Evolutionary conservation across 805 yeast species (phyloP).

Genomic region (Tetrapisispora iriomotensis): DNA sequence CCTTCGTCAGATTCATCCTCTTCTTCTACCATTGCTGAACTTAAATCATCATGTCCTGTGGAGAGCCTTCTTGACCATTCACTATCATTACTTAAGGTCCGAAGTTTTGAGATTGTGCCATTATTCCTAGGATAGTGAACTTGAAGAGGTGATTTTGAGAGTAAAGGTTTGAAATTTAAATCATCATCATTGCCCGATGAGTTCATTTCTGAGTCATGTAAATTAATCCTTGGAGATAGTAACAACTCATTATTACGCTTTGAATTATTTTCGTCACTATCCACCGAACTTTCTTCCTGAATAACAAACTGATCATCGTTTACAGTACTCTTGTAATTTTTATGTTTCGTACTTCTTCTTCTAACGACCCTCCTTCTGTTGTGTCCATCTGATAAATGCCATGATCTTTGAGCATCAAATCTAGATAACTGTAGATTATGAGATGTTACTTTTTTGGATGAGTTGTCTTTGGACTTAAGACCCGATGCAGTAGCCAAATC

Average conservation of each 20-base stretch:
- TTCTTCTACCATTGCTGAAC: neutral
- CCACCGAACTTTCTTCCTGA: slow-evolving; percentile 24
- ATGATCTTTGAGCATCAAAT: slow-evolving; percentile 14
- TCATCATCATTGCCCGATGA: neutral
- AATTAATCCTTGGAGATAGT: neutral
- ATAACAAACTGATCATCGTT: slow-evolving; percentile 22
- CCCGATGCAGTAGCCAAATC: slow-evolving; percentile 31
- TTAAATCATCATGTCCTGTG: neutral
- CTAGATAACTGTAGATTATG: slow-evolving; percentile 17
- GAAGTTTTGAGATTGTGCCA: neutral
- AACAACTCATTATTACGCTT: neutral
- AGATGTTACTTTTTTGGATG: slow-evolving; percentile 7
- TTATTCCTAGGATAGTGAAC: too few relatives aligned
- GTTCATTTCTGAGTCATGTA: slow-evolving; percentile 1
- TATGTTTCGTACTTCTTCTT: slow-evolving; percentile 19
- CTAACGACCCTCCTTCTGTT: slow-evolving; percentile 10
- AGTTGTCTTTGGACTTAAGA: slow-evolving; percentile 9
- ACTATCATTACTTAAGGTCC: slow-evolving; percentile 6
- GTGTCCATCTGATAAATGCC: slow-evolving; percentile 10
- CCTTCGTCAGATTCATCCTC: neutral
- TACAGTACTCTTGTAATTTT: slow-evolving; percentile 11
- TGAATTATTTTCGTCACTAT: neutral
- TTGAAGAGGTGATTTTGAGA: neutral
- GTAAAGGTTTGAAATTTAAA: neutral
- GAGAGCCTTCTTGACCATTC: slow-evolving; percentile 2